Base-by-base conservation (phyloP, 805 yeast genomes). In the Aciculoconidium aculeatum region DNA sequence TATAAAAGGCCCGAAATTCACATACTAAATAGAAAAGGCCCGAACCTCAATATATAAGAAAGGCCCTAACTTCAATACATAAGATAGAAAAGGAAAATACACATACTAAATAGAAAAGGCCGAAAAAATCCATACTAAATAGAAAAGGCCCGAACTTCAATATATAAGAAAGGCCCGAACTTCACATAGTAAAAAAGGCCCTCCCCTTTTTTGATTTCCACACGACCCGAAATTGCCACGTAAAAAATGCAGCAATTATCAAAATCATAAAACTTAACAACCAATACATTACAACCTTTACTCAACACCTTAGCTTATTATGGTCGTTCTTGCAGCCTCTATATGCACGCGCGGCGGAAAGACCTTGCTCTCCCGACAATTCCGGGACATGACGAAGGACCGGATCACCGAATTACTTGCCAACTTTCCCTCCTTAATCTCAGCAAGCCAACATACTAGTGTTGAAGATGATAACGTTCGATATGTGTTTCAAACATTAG, bases 401-500 rank as follows among this genome's bases (percentile, higher is more conserved):
- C 70, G 94, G 43, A 87, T 88, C 47, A 79, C 92, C 21, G 84
- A 87, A 28, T 67, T 92, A 37, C 65, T 92, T 49, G 80, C 95
- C 16, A 80, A 78, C 43, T 87, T 90, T 58, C 95, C 96, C 33
- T 64, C 80, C 35, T 68, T 92, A 41, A 72, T 88, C 31, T 75
- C 77, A 32, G 70, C 76, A 14, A 67, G 72, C 28, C 71, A 80
- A 23, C 95, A 87, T 61, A 95, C 88, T 55, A 82, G 94, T 7
- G 92, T 86, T 17, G 98, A 92, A 57, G 94, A 84, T 51, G 94
- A 82, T 30, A 76, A 77, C 42, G 92, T 85, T 21, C 77, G 99
- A 56, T 92, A 85, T 52, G 92, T 92, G 30, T 92, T 86, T 59
- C 96, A 87, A 58, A 96, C 98, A 27, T 72, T 92, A 52, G 98